phyloP scores from a whole-genome alignment of 768 basidiomycete genomes.

The Symmetrospora coprosmae region DNA sequence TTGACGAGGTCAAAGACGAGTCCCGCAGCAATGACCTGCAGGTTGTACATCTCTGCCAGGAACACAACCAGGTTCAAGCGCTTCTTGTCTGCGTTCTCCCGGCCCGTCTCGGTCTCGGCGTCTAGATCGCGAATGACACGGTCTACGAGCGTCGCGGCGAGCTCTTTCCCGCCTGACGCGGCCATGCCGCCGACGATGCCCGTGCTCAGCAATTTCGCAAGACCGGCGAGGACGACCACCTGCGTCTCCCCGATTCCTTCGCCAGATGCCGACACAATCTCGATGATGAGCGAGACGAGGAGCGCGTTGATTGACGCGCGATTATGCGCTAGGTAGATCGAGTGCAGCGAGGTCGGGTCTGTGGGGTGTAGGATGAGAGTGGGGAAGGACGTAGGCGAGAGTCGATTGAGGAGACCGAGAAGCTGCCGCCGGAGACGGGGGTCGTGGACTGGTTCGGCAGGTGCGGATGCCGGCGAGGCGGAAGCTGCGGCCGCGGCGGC shows the following conservation, averaged over 20 bases:
- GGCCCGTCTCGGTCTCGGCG: background rate
- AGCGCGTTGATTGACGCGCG: constrained; percentile 27
- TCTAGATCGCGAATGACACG: background rate
- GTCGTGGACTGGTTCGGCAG: constrained; percentile 12
- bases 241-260: constrained; percentile 31
- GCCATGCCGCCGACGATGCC: constrained; percentile 10
- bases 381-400: constrained; percentile 23
- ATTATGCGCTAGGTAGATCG: constrained; percentile 26
- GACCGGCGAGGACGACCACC: constrained; percentile 24
- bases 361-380: constrained; percentile 16
- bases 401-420: constrained; percentile 30
- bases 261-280: constrained; percentile 25
- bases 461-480: background rate
- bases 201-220: constrained; percentile 25
- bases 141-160: constrained; percentile 8
- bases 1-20: constrained; percentile 85
- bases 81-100: constrained; percentile 64
- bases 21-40: constrained; percentile 75
- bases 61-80: constrained; percentile 74
- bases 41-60: constrained; percentile 85
- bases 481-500: background rate
- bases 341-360: background rate
- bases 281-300: constrained; percentile 25
- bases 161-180: constrained; percentile 8
- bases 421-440: constrained; percentile 30